Conservation (phyloP, 805 yeast genomes). For the Saccharomyces jurei region DNA sequence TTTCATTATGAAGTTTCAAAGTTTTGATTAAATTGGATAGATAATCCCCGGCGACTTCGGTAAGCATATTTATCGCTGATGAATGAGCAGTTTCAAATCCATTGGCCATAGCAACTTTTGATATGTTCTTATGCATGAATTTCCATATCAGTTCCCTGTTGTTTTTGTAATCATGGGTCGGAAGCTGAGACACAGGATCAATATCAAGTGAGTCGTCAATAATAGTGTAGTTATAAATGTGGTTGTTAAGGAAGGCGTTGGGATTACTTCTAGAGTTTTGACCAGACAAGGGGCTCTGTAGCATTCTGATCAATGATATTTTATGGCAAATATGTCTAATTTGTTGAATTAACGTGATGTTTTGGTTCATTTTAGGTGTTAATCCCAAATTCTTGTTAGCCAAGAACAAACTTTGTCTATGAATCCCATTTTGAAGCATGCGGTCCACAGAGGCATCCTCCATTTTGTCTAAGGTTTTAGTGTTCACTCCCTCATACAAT, state of each 20-base stretch:
- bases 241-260: constrained; percentile 14
- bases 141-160: constrained; percentile 55
- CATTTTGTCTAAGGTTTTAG: constrained; percentile 37
- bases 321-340: constrained; percentile 83
- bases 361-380: constrained; percentile 50
- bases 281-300: constrained; percentile 45
- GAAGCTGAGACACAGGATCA: constrained; percentile 73
- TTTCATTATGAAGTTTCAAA: constrained; percentile 63
- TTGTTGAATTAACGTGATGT: constrained; percentile 75
- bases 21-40: constrained; percentile 66
- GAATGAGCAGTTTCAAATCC: constrained; percentile 85
- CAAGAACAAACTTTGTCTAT: constrained; percentile 33
- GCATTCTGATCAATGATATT: constrained; percentile 76
- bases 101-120: constrained; percentile 79
- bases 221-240: constrained; percentile 32
- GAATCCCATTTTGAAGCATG: constrained; percentile 31
- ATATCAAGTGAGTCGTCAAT: constrained; percentile 58
- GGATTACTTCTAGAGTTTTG: constrained; percentile 15
- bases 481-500: constrained; percentile 43
- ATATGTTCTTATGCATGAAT: constrained; percentile 58
- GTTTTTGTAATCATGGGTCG: constrained; percentile 52
- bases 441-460: constrained; percentile 40
- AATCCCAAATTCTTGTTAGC: constrained; percentile 47
- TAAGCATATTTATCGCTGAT: constrained; percentile 65
- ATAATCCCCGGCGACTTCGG: constrained; percentile 79